Evolutionary conservation across 2,329 filamentous ascomycete species (phyloP).

Genomic region (Botryotinia globosa): DNA sequence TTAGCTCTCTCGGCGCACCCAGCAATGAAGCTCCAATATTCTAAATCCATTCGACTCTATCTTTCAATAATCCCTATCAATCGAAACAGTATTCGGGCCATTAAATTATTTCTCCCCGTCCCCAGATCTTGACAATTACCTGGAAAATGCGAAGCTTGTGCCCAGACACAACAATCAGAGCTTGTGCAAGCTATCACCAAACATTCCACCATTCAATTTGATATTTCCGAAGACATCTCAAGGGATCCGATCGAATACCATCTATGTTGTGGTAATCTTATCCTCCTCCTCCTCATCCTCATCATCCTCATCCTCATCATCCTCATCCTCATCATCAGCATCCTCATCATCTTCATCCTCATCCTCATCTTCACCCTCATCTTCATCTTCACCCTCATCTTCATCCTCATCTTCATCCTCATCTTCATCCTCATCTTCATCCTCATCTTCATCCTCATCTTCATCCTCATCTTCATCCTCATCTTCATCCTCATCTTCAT

Average conservation of each 20-base stretch:
- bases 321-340: too few species aligned
- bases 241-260: background rate
- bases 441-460: too few species aligned
- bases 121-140: background rate
- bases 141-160: background rate
- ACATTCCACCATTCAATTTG: background rate
- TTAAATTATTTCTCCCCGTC: background rate
- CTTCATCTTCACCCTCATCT: too few species aligned
- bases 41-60: background rate
- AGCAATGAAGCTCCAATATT: background rate
- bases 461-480: too few species aligned
- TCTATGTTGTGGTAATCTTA: background rate
- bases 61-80: background rate
- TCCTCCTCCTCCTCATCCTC: background rate
- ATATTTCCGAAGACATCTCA: background rate
- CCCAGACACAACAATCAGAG: background rate
- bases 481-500: background rate
- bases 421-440: too few species aligned
- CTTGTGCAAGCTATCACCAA: background rate
- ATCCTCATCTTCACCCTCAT: too few species aligned
- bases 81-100: background rate
- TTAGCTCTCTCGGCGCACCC: too few species aligned
- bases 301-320: too few species aligned
- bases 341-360: too few species aligned
- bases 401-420: too few species aligned